A percentile compares a stretch with the other conserved stretches of the same genome.
phyloP scores from a whole-genome alignment of 345 rosid species.

The Firmiana major region DNA sequence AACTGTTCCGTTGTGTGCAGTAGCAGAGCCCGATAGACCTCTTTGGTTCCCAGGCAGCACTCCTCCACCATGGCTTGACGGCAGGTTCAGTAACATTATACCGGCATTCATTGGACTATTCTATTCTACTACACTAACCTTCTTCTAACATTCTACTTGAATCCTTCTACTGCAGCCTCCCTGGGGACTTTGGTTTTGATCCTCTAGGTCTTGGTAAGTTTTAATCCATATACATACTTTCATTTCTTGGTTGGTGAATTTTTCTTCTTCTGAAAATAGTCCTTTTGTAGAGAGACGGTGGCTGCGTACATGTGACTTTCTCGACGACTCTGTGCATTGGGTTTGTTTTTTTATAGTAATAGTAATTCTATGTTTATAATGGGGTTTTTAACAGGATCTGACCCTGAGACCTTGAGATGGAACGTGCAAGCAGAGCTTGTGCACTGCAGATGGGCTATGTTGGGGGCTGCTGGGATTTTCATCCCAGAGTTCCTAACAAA shows the following conservation, averaged over 20 bases:
- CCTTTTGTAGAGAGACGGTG: no score
- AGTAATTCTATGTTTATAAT: background rate
- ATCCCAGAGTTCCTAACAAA: slow-evolving; percentile 92
- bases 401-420: slow-evolving; percentile 90
- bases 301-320: no score
- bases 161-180: slow-evolving; percentile 54
- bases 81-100: slow-evolving; percentile 39
- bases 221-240: no score
- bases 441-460: slow-evolving; percentile 97
- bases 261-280: no score
- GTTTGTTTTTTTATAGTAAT: no score
- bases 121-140: no score
- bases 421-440: slow-evolving; percentile 84
- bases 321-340: no score
- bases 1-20: slow-evolving; percentile 48
- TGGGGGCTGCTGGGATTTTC: slow-evolving; percentile 97
- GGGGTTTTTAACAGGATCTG: slow-evolving; percentile 54
- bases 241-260: no score
- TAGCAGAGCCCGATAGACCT: slow-evolving; percentile 83
- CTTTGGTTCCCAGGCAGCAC: slow-evolving; percentile 98
- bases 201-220: slow-evolving; percentile 91
- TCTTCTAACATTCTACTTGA: slow-evolving; percentile 1
- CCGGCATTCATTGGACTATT: background rate
- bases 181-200: slow-evolving; percentile 96
- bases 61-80: slow-evolving; percentile 97